phyloP scores from a whole-genome alignment of 108 stramenopile genomes.

The Stephanodiscus triporus region DNA sequence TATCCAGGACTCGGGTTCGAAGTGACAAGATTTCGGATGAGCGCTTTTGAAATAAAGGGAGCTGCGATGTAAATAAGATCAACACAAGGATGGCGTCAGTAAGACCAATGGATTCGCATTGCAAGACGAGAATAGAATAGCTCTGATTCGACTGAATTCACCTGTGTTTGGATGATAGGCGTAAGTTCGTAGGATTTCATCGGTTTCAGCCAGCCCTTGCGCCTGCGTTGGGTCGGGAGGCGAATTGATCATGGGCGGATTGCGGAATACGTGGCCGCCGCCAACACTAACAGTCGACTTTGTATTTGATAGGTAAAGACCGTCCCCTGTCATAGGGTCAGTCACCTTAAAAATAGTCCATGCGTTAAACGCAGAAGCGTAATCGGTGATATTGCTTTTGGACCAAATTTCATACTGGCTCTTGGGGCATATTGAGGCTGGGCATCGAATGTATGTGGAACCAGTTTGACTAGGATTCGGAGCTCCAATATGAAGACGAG shows the following conservation, averaged over 20 bases:
- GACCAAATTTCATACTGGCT: constrained; percentile 10
- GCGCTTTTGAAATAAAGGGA: constrained; percentile 57
- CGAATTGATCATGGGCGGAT: constrained; percentile 39
- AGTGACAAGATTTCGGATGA: constrained; percentile 56
- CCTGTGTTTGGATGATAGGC: constrained; percentile 49
- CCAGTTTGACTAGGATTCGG: constrained; percentile 15
- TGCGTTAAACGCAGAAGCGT: constrained; percentile 22
- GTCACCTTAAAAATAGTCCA: constrained; percentile 56
- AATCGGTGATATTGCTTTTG: constrained; percentile 5
- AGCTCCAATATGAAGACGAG: constrained; percentile 28
- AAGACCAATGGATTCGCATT: not conserved
- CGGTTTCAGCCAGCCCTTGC: constrained; percentile 45
- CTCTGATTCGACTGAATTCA: constrained; percentile 25
- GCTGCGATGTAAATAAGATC: constrained; percentile 2
- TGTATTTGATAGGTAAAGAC: constrained; percentile 44
- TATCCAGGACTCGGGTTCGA: constrained; percentile 72
- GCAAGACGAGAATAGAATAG: not conserved
- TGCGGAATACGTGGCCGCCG: constrained; percentile 32
- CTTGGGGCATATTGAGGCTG: constrained; percentile 10
- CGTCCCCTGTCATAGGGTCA: constrained; percentile 19
- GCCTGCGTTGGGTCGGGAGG: constrained; percentile 24
- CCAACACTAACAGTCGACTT: constrained; percentile 46
- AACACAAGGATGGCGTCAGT: not conserved
- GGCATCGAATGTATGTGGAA: constrained; percentile 21
- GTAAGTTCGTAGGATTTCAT: constrained; percentile 38